Percentiles rank a stretch among this genome's conserved stretches.
These are phyloP conservation scores for Tuber umbilicatum DNA, from an alignment of 495 filamentous ascomycete genomes.

Conservation along the genomic window DNA sequence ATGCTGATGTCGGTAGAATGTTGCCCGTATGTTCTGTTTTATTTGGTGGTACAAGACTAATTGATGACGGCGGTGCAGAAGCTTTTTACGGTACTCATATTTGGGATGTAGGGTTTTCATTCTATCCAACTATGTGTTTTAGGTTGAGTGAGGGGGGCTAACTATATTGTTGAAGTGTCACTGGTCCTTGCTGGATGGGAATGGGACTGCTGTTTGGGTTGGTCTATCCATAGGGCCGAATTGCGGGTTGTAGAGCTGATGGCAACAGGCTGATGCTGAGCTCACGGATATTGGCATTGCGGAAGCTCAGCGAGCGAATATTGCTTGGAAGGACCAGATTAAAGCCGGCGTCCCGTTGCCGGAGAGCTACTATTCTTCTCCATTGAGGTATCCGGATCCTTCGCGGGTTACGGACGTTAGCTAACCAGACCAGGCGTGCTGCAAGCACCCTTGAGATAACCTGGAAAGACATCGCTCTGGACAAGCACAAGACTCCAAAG, in stretches of 20 bases:
- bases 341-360: constrained; percentile 57
- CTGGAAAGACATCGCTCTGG: constrained; percentile 34
- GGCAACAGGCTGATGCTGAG: constrained; percentile 51
- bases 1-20: constrained; percentile 27
- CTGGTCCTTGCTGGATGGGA: constrained; percentile 64
- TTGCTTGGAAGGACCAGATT: constrained; percentile 58
- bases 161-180: constrained; percentile 52
- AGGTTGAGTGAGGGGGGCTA: constrained; percentile 8
- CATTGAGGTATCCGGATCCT: constrained; percentile 47
- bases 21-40: constrained; percentile 29
- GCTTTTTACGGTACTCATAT: constrained; percentile 59
- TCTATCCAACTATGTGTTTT: constrained; percentile 11
- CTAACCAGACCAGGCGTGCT: constrained; percentile 30
- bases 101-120: constrained; percentile 54
- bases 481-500: constrained; percentile 39
- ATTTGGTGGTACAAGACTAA: constrained; percentile 2
- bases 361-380: constrained; percentile 61
- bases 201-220: constrained; percentile 58
- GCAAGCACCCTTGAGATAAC: constrained; percentile 36
- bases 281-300: constrained; percentile 55
- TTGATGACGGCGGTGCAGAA: constrained; percentile 52
- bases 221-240: neutral
- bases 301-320: constrained; percentile 58
- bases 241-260: constrained; percentile 7
- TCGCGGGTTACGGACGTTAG: neutral